A percentile compares a stretch with the other conserved stretches of the same genome.
Conservation (phyloP, 2,329 filamentous ascomycete species). For the Xylariaceae sp. region DNA sequence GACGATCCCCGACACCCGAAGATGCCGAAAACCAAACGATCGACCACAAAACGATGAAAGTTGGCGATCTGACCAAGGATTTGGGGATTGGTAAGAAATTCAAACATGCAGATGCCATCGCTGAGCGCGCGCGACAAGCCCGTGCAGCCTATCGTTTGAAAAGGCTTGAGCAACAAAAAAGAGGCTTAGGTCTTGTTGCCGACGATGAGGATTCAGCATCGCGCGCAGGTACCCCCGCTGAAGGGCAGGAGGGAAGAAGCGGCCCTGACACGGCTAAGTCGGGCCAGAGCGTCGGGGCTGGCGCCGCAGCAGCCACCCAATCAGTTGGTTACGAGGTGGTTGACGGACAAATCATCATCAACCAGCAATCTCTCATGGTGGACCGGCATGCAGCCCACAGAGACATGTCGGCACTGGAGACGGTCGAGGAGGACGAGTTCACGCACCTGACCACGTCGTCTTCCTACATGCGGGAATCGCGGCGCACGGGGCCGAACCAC, state of each 20-base stretch:
- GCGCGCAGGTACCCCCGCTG: conserved; percentile 23
- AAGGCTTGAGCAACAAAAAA: conserved; percentile 44
- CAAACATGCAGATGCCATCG: conserved; percentile 72
- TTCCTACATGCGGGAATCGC: conserved; percentile 66
- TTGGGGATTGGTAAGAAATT: conserved; percentile 74
- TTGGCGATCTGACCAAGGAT: conserved; percentile 73
- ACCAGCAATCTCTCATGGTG: conserved; percentile 68
- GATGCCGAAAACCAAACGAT: conserved; percentile 65
- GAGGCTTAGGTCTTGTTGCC: conserved; percentile 31
- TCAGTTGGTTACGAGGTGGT: conserved; percentile 55
- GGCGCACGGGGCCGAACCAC: conserved; percentile 60
- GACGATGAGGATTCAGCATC: conserved; percentile 22
- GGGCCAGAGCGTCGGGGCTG: conserved; percentile 30
- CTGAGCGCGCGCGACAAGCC: conserved; percentile 61
- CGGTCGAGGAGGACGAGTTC: conserved; percentile 78
- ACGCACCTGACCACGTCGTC: conserved; percentile 70
- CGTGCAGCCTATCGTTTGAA: conserved; percentile 40
- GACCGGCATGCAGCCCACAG: conserved; percentile 64
- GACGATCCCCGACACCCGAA: conserved; percentile 61
- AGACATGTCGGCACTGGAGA: conserved; percentile 54
- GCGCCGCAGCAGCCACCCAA: conserved; percentile 29
- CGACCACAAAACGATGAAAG: conserved; percentile 67
- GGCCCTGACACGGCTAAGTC: conserved; percentile 25
- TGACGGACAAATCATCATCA: conserved; percentile 72
- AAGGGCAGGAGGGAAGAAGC: conserved; percentile 26